Evolutionary conservation across 768 basidiomycete genomes (phyloP), one percentile per base, ranked within the genome.

Genomic region (Leccinum pellstonianum): DNA sequence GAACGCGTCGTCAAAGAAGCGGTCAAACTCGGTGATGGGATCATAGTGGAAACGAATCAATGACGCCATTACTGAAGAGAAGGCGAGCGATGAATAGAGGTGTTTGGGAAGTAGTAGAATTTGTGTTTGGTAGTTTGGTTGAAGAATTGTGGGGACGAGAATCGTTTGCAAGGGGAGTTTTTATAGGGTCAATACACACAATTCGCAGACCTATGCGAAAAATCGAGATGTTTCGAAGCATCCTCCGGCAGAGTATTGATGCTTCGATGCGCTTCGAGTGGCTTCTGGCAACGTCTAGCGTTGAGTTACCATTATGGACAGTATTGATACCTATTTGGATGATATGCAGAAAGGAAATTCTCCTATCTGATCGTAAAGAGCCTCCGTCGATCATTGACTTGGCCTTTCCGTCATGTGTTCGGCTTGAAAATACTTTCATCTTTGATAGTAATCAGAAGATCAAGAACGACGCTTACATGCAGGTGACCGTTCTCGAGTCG

Each of bases 21-120:
- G 21, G 12, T 55, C 43, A 2, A 63, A 48, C 19, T 41, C 38
- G 5, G 51, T 3, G 41, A 51, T 21, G 1, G 58, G 56, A 38
- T 53, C 50, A n/a, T 56, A 65, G 38, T 55, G 43, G 49, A 48
- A 59, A 23, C n/a, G 57, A n/a, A 52, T 53, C 52, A 67, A 43
- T 9, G 57, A 56, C 5, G 52, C 15, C 56, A 27, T 52, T 27
- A 10, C n/a, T 49, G 7, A 11, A 14, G 25, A 48, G 9, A 65
- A 11, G 75, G 21, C 12, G 10, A 29, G 15, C 2, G 31, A 15
- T 47, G 2, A 14, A 23, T 27, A 23, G 31, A 46, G 19, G 4
- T 54, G 29, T 31, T 54, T 31, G 57, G 17, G 14, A 7, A 15
- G 35, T 37, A 37, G 29, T 23, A 9, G n/a, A 47, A 4, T 38